phyloP scores from a whole-genome alignment of 2,329 filamentous ascomycete genomes.

The Fusarium verticillioides region DNA sequence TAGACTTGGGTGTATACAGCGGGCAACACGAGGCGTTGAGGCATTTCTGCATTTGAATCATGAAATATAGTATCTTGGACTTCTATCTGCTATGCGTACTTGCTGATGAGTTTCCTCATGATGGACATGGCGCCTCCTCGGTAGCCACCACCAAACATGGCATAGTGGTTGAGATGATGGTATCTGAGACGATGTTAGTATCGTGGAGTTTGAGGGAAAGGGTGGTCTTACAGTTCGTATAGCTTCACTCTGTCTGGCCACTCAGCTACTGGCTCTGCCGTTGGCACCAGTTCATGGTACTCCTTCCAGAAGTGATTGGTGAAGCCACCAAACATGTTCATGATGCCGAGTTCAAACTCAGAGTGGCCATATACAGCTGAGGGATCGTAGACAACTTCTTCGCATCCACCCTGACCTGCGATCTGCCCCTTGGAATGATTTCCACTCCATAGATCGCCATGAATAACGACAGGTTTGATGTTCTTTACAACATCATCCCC shows the following conservation, averaged over 20 bases:
- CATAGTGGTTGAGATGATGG: conserved; percentile 90
- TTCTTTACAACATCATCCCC: conserved; percentile 72
- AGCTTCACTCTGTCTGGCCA: conserved; percentile 84
- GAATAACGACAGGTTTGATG: conserved; percentile 81
- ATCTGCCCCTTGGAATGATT: conserved; percentile 79
- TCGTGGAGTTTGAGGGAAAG: not conserved
- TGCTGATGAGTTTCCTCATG: conserved; percentile 77
- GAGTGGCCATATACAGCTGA: conserved; percentile 85
- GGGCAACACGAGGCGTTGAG: conserved; percentile 43
- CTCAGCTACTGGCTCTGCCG: conserved; percentile 82
- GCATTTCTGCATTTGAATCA: conserved; percentile 29
- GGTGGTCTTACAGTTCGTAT: conserved; percentile 77
- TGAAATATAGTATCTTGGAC: conserved; percentile 13
- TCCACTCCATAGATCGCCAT: conserved; percentile 94
- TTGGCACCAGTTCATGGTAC: conserved; percentile 80
- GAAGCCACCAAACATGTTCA: conserved; percentile 97
- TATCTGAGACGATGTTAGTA: conserved; percentile 63
- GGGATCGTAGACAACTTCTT: conserved; percentile 86
- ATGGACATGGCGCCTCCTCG: conserved; percentile 79
- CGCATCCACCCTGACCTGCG: conserved; percentile 61
- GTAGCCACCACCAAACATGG: conserved; percentile 86
- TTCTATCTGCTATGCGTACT: conserved; percentile 64
- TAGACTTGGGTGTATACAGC: conserved; percentile 41
- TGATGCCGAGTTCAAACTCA: conserved; percentile 93
- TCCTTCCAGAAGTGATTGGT: conserved; percentile 76